phyloP scores from a whole-genome alignment of 768 basidiomycete species.

The Coprinopsis sp. region DNA sequence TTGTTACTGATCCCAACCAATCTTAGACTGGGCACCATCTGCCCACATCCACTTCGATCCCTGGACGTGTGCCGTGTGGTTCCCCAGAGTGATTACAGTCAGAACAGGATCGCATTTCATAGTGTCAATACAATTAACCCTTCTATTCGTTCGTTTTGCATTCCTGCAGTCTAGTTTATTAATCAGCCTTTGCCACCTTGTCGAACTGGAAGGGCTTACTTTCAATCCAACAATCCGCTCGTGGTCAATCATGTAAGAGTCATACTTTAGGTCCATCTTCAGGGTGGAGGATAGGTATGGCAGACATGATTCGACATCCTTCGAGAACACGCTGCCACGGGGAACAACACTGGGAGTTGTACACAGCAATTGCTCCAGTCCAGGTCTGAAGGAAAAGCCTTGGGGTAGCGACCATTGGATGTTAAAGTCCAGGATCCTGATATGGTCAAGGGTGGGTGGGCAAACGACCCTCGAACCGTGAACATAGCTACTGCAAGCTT shows the following conservation, averaged over 20 bases:
- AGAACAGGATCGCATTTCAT: too few relatives aligned
- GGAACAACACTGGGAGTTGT: not conserved
- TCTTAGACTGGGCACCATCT: too few relatives aligned
- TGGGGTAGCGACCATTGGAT: not conserved
- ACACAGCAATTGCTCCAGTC: not conserved
- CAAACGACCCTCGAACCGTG: slow-evolving; percentile 12
- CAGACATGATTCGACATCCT: not conserved
- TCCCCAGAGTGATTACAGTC: too few relatives aligned
- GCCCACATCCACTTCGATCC: too few relatives aligned
- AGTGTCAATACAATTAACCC: too few relatives aligned
- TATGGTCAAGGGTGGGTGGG: not conserved
- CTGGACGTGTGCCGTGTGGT: too few relatives aligned
- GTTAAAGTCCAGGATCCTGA: slow-evolving; percentile 12
- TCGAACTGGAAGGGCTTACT: too few relatives aligned
- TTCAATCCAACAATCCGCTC: slow-evolving; percentile 1
- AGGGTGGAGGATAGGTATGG: not conserved
- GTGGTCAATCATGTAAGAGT: slow-evolving; percentile 6
- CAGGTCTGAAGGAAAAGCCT: not conserved
- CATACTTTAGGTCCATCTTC: not conserved
- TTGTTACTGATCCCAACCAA: too few relatives aligned
- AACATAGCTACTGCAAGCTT: slow-evolving; percentile 5
- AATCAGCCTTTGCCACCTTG: too few relatives aligned
- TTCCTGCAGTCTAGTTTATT: too few relatives aligned
- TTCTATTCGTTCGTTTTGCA: too few relatives aligned
- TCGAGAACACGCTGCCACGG: not conserved